Evolutionary conservation across 192 early-diverging fungal species (phyloP).

Genomic region (Neocallimastix lanati): DNA sequence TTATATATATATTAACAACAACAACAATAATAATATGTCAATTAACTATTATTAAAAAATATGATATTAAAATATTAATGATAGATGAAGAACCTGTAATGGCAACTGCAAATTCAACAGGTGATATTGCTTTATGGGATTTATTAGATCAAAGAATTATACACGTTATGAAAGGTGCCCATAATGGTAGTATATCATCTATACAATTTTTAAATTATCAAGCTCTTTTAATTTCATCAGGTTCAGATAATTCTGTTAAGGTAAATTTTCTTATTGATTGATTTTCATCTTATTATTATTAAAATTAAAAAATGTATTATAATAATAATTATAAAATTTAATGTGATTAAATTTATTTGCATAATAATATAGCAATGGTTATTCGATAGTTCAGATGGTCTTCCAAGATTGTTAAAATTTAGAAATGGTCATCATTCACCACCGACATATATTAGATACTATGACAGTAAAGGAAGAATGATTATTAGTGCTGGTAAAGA

Average conservation of each 20-base stretch:
- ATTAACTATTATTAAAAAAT: neutral
- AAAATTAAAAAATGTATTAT: too few species aligned
- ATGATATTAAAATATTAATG: neutral
- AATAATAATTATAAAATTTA: too few species aligned
- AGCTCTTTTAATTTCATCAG: constrained; percentile 70
- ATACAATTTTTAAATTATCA: constrained; percentile 66
- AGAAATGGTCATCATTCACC: constrained; percentile 74
- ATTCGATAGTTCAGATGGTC: constrained; percentile 69
- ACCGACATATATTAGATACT: constrained; percentile 60
- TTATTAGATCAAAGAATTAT: constrained; percentile 51
- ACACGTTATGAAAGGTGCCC: constrained; percentile 70
- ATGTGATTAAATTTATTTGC: neutral
- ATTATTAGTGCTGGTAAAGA: constrained; percentile 75
- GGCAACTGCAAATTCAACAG: constrained; percentile 73
- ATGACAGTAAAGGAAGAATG: constrained; percentile 46
- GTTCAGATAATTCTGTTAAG: constrained; percentile 80
- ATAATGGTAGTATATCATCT: constrained; percentile 56
- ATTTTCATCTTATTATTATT: too few species aligned
- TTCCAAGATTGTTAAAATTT: constrained; percentile 61
- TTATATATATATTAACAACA: constrained; percentile 2
- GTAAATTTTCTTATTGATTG: too few species aligned
- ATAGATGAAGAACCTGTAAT: constrained; percentile 66
- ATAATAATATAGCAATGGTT: constrained; percentile 59
- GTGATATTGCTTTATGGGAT: constrained; percentile 88
- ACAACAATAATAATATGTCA: neutral